These are phyloP conservation scores for Lentinula boryana DNA, from an alignment of 768 basidiomycete genomes.

Conservation along the genomic window DNA sequence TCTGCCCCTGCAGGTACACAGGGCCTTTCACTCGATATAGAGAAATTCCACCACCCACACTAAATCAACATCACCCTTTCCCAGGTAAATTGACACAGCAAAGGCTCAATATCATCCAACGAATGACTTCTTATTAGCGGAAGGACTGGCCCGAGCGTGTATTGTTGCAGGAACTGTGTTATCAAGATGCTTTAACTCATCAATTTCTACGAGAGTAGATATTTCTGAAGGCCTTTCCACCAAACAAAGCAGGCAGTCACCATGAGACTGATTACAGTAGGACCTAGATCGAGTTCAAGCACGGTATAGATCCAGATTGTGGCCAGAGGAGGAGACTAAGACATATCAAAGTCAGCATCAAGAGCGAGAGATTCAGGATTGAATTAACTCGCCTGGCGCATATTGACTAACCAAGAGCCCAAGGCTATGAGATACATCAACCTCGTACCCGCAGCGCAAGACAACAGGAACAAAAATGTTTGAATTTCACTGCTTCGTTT, in stretches of 20 bases:
- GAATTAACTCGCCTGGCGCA: constrained; percentile 55
- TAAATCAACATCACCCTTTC: too few species aligned
- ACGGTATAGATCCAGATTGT: constrained; percentile 77
- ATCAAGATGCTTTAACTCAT: too few species aligned
- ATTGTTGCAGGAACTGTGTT: too few species aligned
- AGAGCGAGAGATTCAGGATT: neutral
- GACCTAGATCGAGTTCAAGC: constrained; percentile 60
- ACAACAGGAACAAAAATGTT: constrained; percentile 50
- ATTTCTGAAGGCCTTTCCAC: constrained; percentile 44
- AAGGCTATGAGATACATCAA: constrained; percentile 68
- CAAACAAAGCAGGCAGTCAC: constrained; percentile 52
- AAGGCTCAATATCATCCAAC: too few species aligned
- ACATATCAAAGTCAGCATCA: neutral
- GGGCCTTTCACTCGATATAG: too few species aligned
- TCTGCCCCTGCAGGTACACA: too few species aligned
- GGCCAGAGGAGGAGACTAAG: constrained; percentile 68
- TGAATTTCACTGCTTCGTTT: constrained; percentile 53
- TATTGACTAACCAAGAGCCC: constrained; percentile 65
- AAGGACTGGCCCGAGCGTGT: too few species aligned
- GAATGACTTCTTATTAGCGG: too few species aligned
- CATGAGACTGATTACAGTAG: constrained; percentile 51
- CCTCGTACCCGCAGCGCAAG: constrained; percentile 51
- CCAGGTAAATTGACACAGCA: too few species aligned
- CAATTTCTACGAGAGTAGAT: neutral
- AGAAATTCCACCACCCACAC: too few species aligned